Evolutionary conservation across 495 filamentous ascomycete species (phyloP).

Genomic region (Hypoxylon fragiforme): DNA sequence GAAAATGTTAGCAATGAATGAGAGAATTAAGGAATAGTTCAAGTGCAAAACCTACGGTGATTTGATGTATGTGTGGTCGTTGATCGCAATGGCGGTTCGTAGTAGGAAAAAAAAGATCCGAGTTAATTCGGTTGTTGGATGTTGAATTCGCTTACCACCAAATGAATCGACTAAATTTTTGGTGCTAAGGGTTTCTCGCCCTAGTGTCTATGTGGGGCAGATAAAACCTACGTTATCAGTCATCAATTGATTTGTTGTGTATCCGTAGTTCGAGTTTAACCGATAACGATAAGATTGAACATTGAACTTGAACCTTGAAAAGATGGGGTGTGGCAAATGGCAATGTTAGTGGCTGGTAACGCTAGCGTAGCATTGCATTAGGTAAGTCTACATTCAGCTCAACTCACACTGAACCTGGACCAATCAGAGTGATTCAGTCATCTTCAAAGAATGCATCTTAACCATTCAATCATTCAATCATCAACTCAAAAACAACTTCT

Average conservation of each 20-base stretch:
- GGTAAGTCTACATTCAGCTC: too few species aligned
- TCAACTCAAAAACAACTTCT: neutral
- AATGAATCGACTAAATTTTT: constrained; percentile 34
- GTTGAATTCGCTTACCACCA: constrained; percentile 37
- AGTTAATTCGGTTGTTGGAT: constrained; percentile 16
- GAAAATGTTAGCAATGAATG: constrained; percentile 34
- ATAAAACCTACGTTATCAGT: neutral
- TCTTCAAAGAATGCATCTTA: constrained; percentile 11
- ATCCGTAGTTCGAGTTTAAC: too few species aligned
- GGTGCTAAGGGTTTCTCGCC: constrained; percentile 43
- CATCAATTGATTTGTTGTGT: too few species aligned
- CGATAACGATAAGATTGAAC: too few species aligned
- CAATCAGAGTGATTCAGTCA: constrained; percentile 13
- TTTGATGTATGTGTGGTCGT: constrained; percentile 34
- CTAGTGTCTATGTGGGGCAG: constrained; percentile 16
- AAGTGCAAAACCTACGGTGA: constrained; percentile 46
- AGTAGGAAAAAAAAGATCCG: constrained; percentile 30
- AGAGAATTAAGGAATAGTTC: constrained; percentile 8
- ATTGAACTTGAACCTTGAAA: too few species aligned
- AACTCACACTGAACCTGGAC: neutral
- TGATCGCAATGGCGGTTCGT: constrained; percentile 31
- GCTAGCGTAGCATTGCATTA: neutral
- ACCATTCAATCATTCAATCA: neutral
- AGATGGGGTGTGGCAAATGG: too few species aligned
- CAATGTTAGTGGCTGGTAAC: neutral